Base-by-base conservation (phyloP, 345 rosid species). In the Laguncularia racemosa region DNA sequence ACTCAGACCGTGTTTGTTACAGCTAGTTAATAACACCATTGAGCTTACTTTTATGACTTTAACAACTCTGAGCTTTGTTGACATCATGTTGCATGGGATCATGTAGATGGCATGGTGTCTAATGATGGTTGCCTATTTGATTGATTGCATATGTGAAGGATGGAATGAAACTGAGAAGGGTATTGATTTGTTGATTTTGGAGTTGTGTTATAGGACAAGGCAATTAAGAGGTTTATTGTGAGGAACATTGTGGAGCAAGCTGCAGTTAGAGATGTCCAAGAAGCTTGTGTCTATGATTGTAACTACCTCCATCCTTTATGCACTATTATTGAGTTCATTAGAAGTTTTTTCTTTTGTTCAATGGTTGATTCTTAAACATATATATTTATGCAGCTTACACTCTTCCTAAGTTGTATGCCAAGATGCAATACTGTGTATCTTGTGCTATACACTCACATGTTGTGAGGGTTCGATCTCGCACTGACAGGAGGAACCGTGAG, bases 401-500 rank as follows among this genome's bases (percentile, higher is more conserved):
- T 46, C 81, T 90, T 19, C 97, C 95, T 0, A 87, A 87, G 83
- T 62, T 87, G 55, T 87, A 93, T 54, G 81, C 89, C 0, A 89
- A 93, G 90, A 87, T 71, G 78, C 97, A 84, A 62, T 85, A 89
- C 81, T 93, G 99, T 21, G 95, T 93, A 44, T 89, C 97, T 0
- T 93, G 97, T 59, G 99, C 99, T 1, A 89, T 93, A 64, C 99
- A 93, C 82, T 93, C 99, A 13, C 97, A 87, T 28, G 99, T 89
- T 0, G 97, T 92, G 63, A 85, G 97, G 75, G 97, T 87, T 48
- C 81, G 96, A 20, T 87, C 96, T 16, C 81, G 83, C 72, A 68
- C 85, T 0, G 58, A 83, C 51, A 78, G 97, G 60, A 81, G 96
- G 63, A 78, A 76, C 16, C 88, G 97, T 58, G 87, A 82, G 60